Conservation (phyloP, 495 filamentous ascomycete genomes). For the Schizothecium vesticola region DNA sequence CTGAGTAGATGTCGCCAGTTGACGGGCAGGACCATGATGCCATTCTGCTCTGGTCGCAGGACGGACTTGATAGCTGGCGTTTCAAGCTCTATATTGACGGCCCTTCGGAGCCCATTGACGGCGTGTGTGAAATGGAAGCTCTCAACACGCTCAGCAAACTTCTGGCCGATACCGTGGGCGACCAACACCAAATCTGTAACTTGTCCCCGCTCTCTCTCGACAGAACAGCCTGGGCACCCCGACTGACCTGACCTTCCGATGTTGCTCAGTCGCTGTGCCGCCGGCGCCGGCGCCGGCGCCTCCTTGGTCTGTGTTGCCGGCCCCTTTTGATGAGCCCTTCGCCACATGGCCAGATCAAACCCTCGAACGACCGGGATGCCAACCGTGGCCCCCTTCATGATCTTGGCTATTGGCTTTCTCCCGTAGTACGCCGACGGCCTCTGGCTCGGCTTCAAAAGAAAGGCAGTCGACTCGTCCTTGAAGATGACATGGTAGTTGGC, state of each 20-base stretch:
- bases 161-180: slow-evolving; percentile 94
- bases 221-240: slow-evolving; percentile 45
- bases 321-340: slow-evolving; percentile 56
- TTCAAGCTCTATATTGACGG: slow-evolving; percentile 77
- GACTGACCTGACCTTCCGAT: slow-evolving; percentile 18
- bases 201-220: slow-evolving; percentile 58
- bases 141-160: slow-evolving; percentile 90
- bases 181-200: slow-evolving; percentile 86
- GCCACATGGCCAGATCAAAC: slow-evolving; percentile 74
- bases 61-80: slow-evolving; percentile 65
- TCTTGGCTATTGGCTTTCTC: slow-evolving; percentile 71
- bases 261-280: neutral
- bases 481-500: slow-evolving; percentile 75
- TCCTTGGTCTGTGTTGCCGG: slow-evolving; percentile 38
- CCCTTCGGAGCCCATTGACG: slow-evolving; percentile 83
- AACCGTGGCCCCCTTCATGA: slow-evolving; percentile 74
- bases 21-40: slow-evolving; percentile 53
- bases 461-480: slow-evolving; percentile 66
- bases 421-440: slow-evolving; percentile 76
- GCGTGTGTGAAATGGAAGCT: slow-evolving; percentile 96
- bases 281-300: slow-evolving; percentile 22
- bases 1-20: slow-evolving; percentile 89
- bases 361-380: slow-evolving; percentile 84
- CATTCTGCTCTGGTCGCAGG: slow-evolving; percentile 59
- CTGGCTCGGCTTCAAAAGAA: slow-evolving; percentile 71